Conservation (phyloP, 225 moss, liverwort and hornwort species). For the Thuidium tamariscinum region DNA sequence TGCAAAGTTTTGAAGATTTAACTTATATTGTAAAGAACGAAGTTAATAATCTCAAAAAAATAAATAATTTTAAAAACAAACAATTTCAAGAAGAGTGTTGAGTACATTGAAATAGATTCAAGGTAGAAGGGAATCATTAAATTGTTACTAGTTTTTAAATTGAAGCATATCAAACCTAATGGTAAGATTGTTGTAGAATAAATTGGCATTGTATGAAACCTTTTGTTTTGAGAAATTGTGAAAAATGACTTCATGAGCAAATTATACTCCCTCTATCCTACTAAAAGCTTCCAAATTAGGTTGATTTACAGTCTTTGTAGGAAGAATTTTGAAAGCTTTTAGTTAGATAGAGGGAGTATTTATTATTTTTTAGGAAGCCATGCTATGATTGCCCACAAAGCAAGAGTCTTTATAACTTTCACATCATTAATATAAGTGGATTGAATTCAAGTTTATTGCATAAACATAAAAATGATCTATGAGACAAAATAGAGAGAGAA, state of each 20-base stretch:
- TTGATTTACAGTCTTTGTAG: no score
- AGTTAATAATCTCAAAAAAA: neutral
- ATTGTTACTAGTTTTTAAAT: rapidly evolving
- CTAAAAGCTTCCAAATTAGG: no score
- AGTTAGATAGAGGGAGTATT: no score
- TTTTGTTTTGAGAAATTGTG: neutral
- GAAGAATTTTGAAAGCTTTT: no score
- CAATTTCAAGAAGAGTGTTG: neutral
- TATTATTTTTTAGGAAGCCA: neutral
- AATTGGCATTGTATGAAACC: rapidly evolving
- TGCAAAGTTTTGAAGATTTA: neutral
- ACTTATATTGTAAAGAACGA: no score
- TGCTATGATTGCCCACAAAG: neutral
- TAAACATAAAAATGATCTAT: no score
- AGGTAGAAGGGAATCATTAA: no score
- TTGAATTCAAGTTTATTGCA: neutral
- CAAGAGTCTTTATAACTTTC: neutral
- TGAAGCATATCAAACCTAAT: neutral
- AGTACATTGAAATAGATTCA: neutral
- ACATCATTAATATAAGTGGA: neutral
- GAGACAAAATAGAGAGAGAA: neutral
- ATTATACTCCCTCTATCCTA: no score
- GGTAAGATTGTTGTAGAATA: neutral
- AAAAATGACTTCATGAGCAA: no score
- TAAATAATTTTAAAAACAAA: neutral